phyloP scores from a whole-genome alignment of 108 stramenopile genomes.

The Chaetoceros tenuissimus region DNA sequence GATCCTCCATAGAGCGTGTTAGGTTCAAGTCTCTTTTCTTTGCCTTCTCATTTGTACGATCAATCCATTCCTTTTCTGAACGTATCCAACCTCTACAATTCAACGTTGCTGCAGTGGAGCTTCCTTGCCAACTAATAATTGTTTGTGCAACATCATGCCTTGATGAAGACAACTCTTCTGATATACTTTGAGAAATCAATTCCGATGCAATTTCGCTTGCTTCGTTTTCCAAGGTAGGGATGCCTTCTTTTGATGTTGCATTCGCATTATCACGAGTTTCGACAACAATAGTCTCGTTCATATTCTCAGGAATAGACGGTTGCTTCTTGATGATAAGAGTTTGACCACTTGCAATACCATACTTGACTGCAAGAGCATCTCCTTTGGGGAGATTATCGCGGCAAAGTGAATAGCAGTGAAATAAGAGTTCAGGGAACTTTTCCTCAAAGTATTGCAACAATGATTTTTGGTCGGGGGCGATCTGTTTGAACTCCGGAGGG shows the following conservation, averaged over 20 bases:
- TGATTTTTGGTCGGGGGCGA: slow-evolving; percentile 47
- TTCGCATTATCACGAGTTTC: slow-evolving; percentile 1
- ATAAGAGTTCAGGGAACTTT: slow-evolving; percentile 76
- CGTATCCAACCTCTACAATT: slow-evolving; percentile 79
- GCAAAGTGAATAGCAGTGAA: slow-evolving; percentile 83
- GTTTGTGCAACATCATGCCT: slow-evolving; percentile 45
- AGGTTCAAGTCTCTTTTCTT: slow-evolving; percentile 63
- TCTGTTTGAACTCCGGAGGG: slow-evolving; percentile 43
- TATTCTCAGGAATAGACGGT: background rate
- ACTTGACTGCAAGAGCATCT: slow-evolving; percentile 52
- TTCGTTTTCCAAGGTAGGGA: background rate
- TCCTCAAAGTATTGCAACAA: slow-evolving; percentile 67
- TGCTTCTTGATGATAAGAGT: background rate
- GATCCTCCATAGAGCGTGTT: slow-evolving; percentile 70
- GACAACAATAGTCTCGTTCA: slow-evolving; percentile 1
- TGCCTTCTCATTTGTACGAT: slow-evolving; percentile 37
- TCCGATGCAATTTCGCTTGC: slow-evolving; percentile 3
- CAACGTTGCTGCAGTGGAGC: slow-evolving; percentile 56
- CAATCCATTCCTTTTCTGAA: slow-evolving; percentile 76
- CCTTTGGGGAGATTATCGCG: slow-evolving; percentile 25
- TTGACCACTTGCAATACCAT: slow-evolving; percentile 14
- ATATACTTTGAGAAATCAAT: background rate
- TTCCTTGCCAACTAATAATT: slow-evolving; percentile 80
- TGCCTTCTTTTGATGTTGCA: background rate
- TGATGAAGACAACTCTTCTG: slow-evolving; percentile 27